phyloP scores from a whole-genome alignment of 1,139 yeast genomes.

The Yamadazyma kanchanaburiensis region DNA sequence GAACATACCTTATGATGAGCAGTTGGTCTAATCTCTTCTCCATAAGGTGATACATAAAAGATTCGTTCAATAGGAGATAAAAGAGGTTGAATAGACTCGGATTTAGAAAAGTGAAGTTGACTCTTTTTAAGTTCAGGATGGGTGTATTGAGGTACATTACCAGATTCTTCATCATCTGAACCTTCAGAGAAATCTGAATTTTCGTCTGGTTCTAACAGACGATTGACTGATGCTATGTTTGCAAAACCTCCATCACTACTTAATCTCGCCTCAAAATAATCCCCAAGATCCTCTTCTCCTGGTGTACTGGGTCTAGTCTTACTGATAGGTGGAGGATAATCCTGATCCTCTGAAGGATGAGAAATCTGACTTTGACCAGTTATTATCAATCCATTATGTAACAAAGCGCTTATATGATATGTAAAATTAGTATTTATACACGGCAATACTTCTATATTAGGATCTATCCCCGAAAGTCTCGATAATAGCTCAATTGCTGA shows the following conservation, averaged over 20 bases:
- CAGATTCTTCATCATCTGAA: constrained; percentile 42
- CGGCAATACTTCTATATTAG: constrained; percentile 61
- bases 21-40: constrained; percentile 79
- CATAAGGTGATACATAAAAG: constrained; percentile 82
- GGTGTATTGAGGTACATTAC: constrained; percentile 69
- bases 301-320: constrained; percentile 40
- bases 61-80: constrained; percentile 74
- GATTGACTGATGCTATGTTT: constrained; percentile 11
- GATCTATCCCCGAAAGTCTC: constrained; percentile 62
- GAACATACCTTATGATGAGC: constrained; percentile 65
- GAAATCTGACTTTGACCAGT: constrained; percentile 96
- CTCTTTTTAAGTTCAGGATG: constrained; percentile 77
- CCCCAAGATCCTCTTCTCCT: constrained; percentile 1
- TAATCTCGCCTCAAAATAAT: constrained; percentile 4
- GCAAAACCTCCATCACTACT: constrained; percentile 7
- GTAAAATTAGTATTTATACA: constrained; percentile 83
- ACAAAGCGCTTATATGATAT: constrained; percentile 78
- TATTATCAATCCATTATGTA: constrained; percentile 67
- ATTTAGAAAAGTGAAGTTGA: constrained; percentile 68
- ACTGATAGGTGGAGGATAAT: constrained; percentile 37
- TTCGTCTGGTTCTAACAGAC: constrained; percentile 6
- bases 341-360: constrained; percentile 55
- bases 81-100: constrained; percentile 52
- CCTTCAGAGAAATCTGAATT: constrained; percentile 17
- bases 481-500: constrained; percentile 75